These are phyloP conservation scores for Stygiomarasmius scandens DNA, from an alignment of 1,284 basidiomycete species.

Conservation along the genomic window DNA sequence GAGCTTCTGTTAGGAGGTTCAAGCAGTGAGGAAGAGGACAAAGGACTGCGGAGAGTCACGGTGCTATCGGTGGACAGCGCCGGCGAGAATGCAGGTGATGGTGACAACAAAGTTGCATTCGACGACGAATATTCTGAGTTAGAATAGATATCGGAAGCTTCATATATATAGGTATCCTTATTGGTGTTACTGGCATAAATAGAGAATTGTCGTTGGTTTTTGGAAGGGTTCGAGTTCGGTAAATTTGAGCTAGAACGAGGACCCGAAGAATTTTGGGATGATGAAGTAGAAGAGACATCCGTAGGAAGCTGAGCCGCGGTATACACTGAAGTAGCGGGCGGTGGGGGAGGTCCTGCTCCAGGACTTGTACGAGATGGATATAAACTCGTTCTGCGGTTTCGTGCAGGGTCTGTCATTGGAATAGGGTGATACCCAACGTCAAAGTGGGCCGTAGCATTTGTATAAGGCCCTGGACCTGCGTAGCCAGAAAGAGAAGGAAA, in stretches of 20 bases:
- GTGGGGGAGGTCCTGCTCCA: neutral
- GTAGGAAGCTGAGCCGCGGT: neutral
- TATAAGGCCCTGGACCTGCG: neutral
- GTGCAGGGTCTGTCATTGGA: neutral
- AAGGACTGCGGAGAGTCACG: constrained; percentile 40
- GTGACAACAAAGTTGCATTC: constrained; percentile 28
- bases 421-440: constrained; percentile 41
- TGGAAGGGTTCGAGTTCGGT: neutral
- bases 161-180: constrained; percentile 56
- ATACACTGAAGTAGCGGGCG: constrained; percentile 1
- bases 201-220: constrained; percentile 20
- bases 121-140: constrained; percentile 45
- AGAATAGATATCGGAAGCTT: constrained; percentile 56
- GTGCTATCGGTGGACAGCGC: constrained; percentile 54
- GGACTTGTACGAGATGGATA: neutral
- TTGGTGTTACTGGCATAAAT: constrained; percentile 46
- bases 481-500: constrained; percentile 33
- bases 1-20: constrained; percentile 19
- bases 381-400: constrained; percentile 2
- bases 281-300: neutral
- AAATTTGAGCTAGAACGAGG: constrained; percentile 1
- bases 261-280: neutral
- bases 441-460: constrained; percentile 37
- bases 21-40: constrained; percentile 21
- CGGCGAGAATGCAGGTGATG: constrained; percentile 45